Percentiles rank a stretch among this genome's conserved stretches.
These are phyloP conservation scores for Schizosaccharomyces pombe DNA, from an alignment of 805 yeast genomes.

Conservation along the genomic window DNA sequence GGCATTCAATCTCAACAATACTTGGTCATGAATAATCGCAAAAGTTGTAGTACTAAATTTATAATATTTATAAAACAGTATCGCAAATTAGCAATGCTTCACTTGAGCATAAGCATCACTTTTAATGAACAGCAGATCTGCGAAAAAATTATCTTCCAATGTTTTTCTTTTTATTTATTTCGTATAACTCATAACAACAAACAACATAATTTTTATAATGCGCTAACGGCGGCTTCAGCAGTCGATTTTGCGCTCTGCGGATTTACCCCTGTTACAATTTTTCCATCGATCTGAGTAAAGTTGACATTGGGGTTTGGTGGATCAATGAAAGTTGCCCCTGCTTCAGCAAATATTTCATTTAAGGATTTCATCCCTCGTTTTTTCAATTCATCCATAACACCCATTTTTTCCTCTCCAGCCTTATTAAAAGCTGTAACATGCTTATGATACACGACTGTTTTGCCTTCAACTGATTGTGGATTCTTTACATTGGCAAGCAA, in stretches of 20 bases:
- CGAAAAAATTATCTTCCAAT: too few species aligned
- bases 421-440: conserved; percentile 39
- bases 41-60: too few species aligned
- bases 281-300: conserved; percentile 30
- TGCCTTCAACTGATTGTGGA: neutral
- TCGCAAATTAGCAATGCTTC: too few species aligned
- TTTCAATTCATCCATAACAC: conserved; percentile 14
- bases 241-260: conserved; percentile 32
- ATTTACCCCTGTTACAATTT: conserved; percentile 38
- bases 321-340: conserved; percentile 15
- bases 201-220: too few species aligned
- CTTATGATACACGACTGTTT: conserved; percentile 26
- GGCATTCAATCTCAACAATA: too few species aligned
- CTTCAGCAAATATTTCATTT: conserved; percentile 18
- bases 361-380: conserved; percentile 14
- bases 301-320: conserved; percentile 33
- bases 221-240: conserved; percentile 15
- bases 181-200: too few species aligned
- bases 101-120: too few species aligned
- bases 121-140: too few species aligned
- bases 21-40: too few species aligned
- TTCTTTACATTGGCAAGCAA: neutral
- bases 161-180: too few species aligned
- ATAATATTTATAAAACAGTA: too few species aligned
- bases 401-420: conserved; percentile 24